Conservation (phyloP, 768 basidiomycete species). For the Tephrocybe sp. region DNA sequence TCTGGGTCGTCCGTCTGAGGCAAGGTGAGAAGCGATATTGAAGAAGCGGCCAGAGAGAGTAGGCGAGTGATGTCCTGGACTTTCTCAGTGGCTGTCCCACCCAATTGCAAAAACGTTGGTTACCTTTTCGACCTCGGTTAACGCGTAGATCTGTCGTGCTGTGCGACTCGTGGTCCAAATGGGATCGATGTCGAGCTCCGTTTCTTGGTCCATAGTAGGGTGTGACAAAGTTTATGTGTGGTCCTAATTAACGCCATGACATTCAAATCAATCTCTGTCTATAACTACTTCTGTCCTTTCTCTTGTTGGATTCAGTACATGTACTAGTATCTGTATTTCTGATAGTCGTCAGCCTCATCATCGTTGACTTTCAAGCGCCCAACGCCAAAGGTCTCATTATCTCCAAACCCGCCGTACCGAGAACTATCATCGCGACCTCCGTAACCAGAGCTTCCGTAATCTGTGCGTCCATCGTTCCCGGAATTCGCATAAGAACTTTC, state of each 20-base stretch:
- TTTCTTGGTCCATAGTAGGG: constrained; percentile 29
- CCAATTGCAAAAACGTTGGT: constrained; percentile 5
- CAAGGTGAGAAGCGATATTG: constrained; percentile 75
- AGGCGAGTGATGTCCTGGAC: constrained; percentile 76
- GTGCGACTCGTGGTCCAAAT: constrained; percentile 82
- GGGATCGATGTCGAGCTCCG: constrained; percentile 59
- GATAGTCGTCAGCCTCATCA: constrained; percentile 27
- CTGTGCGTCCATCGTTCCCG: too few relatives aligned
- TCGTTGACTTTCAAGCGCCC: constrained; percentile 45
- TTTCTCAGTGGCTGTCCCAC: not conserved
- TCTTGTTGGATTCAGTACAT: too few relatives aligned
- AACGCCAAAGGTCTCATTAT: constrained; percentile 46
- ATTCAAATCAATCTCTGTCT: too few relatives aligned
- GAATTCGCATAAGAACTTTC: constrained; percentile 12
- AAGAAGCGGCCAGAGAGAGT: constrained; percentile 72
- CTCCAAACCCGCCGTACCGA: too few relatives aligned
- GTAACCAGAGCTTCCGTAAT: too few relatives aligned
- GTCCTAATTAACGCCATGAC: too few relatives aligned
- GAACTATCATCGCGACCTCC: too few relatives aligned
- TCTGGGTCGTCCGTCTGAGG: constrained; percentile 75
- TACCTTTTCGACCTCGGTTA: constrained; percentile 81
- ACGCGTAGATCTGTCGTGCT: constrained; percentile 75
- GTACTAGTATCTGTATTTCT: too few relatives aligned
- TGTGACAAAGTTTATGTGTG: not conserved
- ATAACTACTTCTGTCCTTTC: not conserved